These are phyloP conservation scores for Cryptococcus sp. DNA, from an alignment of 1,284 basidiomycete species.

Conservation along the genomic window DNA sequence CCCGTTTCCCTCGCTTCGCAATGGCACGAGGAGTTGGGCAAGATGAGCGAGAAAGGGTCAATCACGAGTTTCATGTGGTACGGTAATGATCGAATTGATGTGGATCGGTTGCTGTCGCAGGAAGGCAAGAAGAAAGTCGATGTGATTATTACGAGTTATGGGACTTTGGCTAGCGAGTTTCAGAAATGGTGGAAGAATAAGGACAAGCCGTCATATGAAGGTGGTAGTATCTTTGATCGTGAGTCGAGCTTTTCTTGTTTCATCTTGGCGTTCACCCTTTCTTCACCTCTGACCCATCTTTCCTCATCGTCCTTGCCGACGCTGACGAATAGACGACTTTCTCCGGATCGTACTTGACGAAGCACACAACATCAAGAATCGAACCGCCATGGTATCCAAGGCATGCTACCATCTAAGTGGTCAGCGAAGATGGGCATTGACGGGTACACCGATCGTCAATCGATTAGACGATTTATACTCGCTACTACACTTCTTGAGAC, in stretches of 20 bases:
- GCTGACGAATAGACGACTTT: conserved; percentile 35
- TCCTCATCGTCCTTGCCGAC: background rate
- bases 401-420: conserved; percentile 82
- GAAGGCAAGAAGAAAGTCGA: conserved; percentile 56
- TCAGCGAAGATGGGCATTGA: conserved; percentile 82
- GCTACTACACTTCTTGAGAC: conserved; percentile 78
- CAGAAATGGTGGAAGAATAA: conserved; percentile 55
- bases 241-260: conserved; percentile 26
- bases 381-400: conserved; percentile 82
- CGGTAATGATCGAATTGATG: conserved; percentile 71
- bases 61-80: conserved; percentile 71
- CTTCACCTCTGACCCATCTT: conserved; percentile 10
- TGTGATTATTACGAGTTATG: conserved; percentile 86
- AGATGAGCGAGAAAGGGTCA: conserved; percentile 61
- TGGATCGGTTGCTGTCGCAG: conserved; percentile 61
- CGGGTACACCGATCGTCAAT: conserved; percentile 95
- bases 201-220: conserved; percentile 54
- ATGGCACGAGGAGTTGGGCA: conserved; percentile 81
- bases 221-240: conserved; percentile 64
- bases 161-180: conserved; percentile 78
- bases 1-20: conserved; percentile 87
- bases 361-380: conserved; percentile 92
- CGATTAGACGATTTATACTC: conserved; percentile 89
- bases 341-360: conserved; percentile 60
- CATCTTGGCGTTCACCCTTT: conserved; percentile 67